phyloP scores from a whole-genome alignment of 1,284 basidiomycete genomes.

The Microbotryum intermedium region DNA sequence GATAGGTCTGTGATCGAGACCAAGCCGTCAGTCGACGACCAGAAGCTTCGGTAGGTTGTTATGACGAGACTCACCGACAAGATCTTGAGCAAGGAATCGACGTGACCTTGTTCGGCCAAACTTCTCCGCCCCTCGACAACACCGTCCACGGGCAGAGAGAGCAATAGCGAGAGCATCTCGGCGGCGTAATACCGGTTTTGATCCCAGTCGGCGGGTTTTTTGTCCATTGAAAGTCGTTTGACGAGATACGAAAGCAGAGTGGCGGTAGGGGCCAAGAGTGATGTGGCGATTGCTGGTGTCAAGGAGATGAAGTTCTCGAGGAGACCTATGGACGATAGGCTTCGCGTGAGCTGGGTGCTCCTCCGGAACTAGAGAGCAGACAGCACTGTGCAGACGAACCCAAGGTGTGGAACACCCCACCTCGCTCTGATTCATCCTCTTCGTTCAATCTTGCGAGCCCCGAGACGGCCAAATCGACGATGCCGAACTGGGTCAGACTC shows the following conservation, averaged over 20 bases:
- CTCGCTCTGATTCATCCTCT: slow-evolving; percentile 72
- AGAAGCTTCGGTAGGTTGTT: not conserved
- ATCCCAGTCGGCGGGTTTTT: slow-evolving; percentile 24
- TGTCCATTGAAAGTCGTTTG: slow-evolving; percentile 49
- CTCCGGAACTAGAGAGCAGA: not conserved
- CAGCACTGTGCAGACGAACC: slow-evolving; percentile 45
- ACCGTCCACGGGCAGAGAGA: slow-evolving; percentile 48
- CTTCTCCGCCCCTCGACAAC: slow-evolving; percentile 50
- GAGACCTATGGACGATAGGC: slow-evolving; percentile 49
- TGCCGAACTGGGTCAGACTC: slow-evolving; percentile 62
- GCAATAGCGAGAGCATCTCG: slow-evolving; percentile 69
- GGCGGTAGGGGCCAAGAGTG: slow-evolving; percentile 52
- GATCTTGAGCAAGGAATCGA: slow-evolving; percentile 67
- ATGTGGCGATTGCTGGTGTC: slow-evolving; percentile 48
- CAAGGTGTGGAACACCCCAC: slow-evolving; percentile 85
- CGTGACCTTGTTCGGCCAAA: slow-evolving; percentile 54
- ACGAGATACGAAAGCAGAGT: slow-evolving; percentile 70
- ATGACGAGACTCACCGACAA: slow-evolving; percentile 57
- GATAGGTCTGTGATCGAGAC: slow-evolving; percentile 16
- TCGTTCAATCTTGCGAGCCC: slow-evolving; percentile 77
- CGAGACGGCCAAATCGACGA: slow-evolving; percentile 73
- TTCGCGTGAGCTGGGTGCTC: not conserved
- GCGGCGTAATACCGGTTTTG: slow-evolving; percentile 42
- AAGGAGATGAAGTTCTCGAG: slow-evolving; percentile 89
- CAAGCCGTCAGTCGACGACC: not conserved